Percentiles rank a stretch among this genome's conserved stretches.
Evolutionary conservation across 768 basidiomycete species (phyloP).

Genomic region (Auricularia sp.): DNA sequence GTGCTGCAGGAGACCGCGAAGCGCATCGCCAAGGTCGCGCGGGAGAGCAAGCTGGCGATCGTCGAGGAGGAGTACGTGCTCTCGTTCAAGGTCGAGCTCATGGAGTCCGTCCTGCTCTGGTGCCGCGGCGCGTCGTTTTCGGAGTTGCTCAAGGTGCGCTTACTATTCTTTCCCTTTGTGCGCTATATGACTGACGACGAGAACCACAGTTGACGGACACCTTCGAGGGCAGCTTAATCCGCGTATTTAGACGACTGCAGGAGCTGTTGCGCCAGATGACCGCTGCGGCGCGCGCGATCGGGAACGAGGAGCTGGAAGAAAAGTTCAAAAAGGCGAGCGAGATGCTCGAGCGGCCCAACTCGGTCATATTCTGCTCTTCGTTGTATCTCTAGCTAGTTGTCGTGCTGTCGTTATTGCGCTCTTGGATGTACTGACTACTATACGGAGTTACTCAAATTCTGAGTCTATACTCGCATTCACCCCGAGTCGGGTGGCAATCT

Average conservation of each 20-base stretch:
- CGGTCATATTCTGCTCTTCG: slow-evolving; percentile 85
- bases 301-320: slow-evolving; percentile 85
- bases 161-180: not conserved
- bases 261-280: slow-evolving; percentile 96
- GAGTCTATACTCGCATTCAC: too few species aligned
- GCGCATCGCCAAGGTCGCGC: slow-evolving; percentile 93
- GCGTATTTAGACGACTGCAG: slow-evolving; percentile 88
- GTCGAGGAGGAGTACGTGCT: slow-evolving; percentile 92
- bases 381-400: slow-evolving; percentile 54
- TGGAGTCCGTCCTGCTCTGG: slow-evolving; percentile 97
- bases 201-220: slow-evolving; percentile 77
- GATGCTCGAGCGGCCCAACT: slow-evolving; percentile 89
- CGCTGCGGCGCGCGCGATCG: slow-evolving; percentile 91
- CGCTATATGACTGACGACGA: not conserved
- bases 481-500: too few species aligned
- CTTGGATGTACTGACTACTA: not conserved
- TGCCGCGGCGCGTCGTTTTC: slow-evolving; percentile 95
- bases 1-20: slow-evolving; percentile 93
- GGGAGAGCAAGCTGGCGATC: slow-evolving; percentile 81
- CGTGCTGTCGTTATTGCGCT: not conserved
- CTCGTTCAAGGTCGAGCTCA: slow-evolving; percentile 96
- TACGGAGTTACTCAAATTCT: too few species aligned
- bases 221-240: slow-evolving; percentile 94
- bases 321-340: slow-evolving; percentile 89
- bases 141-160: slow-evolving; percentile 85